Percentiles rank a stretch among this genome's conserved stretches.
Evolutionary conservation across 108 stramenopile genomes (phyloP).

Genomic region (Cyclotella choctawhatcheeana): DNA sequence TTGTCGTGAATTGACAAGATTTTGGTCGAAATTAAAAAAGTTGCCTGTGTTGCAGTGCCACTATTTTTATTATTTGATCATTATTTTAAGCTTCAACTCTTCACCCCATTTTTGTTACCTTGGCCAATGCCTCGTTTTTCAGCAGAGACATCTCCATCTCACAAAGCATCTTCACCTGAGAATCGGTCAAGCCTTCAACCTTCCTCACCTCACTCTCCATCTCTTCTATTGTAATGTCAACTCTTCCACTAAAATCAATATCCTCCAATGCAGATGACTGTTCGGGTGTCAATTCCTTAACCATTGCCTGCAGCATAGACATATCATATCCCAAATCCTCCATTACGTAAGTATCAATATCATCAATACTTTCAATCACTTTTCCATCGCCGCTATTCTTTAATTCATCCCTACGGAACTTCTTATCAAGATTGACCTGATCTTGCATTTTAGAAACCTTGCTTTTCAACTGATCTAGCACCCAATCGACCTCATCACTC

Average conservation of each 20-base stretch:
- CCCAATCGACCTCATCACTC: conserved; percentile 79
- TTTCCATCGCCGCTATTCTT: conserved; percentile 12
- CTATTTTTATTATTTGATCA: no score
- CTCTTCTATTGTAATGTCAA: conserved; percentile 39
- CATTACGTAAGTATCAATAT: conserved; percentile 48
- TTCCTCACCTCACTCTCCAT: conserved; percentile 46
- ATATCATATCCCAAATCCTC: conserved; percentile 58
- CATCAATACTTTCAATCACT: conserved; percentile 39
- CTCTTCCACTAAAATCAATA: conserved; percentile 54
- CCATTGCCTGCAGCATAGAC: conserved; percentile 35
- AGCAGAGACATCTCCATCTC: conserved; percentile 64
- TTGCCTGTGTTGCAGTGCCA: no score
- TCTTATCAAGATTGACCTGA: conserved; percentile 86
- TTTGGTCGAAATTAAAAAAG: no score
- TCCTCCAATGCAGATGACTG: conserved; percentile 44
- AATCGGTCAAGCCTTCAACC: conserved; percentile 59
- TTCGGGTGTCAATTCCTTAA: conserved; percentile 51
- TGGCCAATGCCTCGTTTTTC: conserved; percentile 39
- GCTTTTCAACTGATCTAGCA: conserved; percentile 67
- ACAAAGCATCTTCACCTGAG: conserved; percentile 54
- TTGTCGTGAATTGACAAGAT: no score
- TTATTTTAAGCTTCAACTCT: background rate
- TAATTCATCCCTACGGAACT: conserved; percentile 43
- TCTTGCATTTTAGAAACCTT: conserved; percentile 64
- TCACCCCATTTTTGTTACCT: conserved; percentile 45